A percentile compares a stretch with the other conserved stretches of the same genome.
These are phyloP conservation scores for Desmodesmus armatus DNA, from an alignment of 139 green algal species.

Conservation along the genomic window DNA sequence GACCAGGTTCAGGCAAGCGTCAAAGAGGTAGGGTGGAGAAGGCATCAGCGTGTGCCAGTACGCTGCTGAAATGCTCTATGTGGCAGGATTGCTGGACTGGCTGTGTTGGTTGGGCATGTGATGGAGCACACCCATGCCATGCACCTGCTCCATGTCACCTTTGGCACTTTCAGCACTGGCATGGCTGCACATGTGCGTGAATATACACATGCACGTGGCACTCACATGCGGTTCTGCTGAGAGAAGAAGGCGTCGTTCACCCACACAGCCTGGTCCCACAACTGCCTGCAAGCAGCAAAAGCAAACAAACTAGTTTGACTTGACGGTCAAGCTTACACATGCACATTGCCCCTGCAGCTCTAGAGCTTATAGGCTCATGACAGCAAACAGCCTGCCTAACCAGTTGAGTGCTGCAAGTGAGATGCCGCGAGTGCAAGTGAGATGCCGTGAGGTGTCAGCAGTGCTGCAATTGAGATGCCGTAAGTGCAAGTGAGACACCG, in stretches of 20 bases:
- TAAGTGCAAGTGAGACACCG: no score
- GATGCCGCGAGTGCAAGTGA: no score
- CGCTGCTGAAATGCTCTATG: background rate
- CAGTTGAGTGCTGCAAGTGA: slow-evolving; percentile 31
- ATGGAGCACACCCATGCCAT: background rate
- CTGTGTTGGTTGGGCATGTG: no score
- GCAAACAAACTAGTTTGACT: background rate
- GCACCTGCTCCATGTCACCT: background rate
- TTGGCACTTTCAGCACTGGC: background rate
- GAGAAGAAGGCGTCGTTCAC: slow-evolving; percentile 41
- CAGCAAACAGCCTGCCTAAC: no score
- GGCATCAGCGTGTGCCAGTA: background rate
- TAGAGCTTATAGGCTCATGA: no score
- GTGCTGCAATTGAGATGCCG: no score
- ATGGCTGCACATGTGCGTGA: background rate
- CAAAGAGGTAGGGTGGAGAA: no score
- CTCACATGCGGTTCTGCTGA: background rate
- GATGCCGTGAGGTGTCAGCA: no score
- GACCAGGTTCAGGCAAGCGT: no score
- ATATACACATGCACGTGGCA: no score
- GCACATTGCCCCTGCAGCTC: background rate
- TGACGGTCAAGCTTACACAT: background rate
- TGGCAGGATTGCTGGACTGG: no score
- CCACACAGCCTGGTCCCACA: slow-evolving; percentile 37
- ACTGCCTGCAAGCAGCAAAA: background rate